A percentile compares a stretch with the other conserved stretches of the same genome.
Conservation (phyloP, 116 monocot species). For the Cymodocea nodosa region DNA sequence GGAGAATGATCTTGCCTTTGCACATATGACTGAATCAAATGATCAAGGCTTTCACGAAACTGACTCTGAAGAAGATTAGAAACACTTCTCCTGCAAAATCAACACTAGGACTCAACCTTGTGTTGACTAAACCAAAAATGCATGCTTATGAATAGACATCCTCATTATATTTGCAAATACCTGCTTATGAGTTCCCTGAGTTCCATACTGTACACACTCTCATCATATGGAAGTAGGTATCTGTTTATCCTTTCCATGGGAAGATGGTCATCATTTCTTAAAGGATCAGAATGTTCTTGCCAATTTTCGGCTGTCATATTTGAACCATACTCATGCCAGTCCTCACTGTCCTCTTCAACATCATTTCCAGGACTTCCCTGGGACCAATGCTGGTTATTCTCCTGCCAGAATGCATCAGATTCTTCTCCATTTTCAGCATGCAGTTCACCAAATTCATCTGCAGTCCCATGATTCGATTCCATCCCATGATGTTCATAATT, state of each 20-base stretch:
- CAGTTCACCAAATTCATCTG: constrained; percentile 27
- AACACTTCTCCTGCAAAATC: constrained; percentile 62
- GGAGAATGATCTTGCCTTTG: constrained; percentile 53
- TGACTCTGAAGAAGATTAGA: constrained; percentile 82
- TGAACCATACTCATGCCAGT: constrained; percentile 53
- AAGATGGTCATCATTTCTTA: constrained; percentile 14
- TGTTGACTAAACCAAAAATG: neutral
- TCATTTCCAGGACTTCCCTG: constrained; percentile 39
- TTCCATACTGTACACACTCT: constrained; percentile 78
- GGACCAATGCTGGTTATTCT: constrained; percentile 44
- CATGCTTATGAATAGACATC: neutral
- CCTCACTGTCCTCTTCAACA: constrained; percentile 43
- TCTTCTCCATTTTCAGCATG: constrained; percentile 37
- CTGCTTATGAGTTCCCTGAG: constrained; percentile 92
- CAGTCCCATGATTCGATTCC: constrained; percentile 23
- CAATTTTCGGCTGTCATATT: constrained; percentile 31
- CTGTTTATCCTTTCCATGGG: constrained; percentile 38
- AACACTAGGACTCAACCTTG: neutral
- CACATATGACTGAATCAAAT: constrained; percentile 69
- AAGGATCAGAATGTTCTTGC: constrained; percentile 30
- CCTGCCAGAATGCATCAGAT: constrained; percentile 41
- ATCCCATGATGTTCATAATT: constrained; percentile 16
- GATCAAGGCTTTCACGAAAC: constrained; percentile 82
- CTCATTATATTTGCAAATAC: constrained; percentile 16
- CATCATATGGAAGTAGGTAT: constrained; percentile 65